Evolutionary conservation across 305 asterid species (phyloP), one percentile per base, ranked within the genome.

Genomic region (Petunia hybrid): DNA sequence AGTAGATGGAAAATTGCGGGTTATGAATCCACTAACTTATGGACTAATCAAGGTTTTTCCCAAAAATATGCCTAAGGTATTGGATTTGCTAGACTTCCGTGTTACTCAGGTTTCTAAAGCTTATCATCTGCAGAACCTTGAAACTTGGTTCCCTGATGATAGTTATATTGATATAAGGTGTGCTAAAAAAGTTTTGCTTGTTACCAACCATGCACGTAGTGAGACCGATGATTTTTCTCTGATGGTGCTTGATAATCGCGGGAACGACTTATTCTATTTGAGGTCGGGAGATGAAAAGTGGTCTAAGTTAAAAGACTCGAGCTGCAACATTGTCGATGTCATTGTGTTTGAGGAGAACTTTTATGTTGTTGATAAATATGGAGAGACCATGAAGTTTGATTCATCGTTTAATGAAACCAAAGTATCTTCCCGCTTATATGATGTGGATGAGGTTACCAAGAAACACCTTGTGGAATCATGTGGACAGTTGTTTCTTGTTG

Each of bases 401-500:
- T 53, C 80, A 1, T 46, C 43, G 64, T 75, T 79, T 53, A 40
- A 55, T 1, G 43, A 38, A 4, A 81, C 6, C 3, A 60, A 22
- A 5, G 60, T 66, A 55, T 10, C 0, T 0, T n/a, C 35, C 36
- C 0, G n/a, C 14, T 2, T 9, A 7, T 14, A 7, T 41, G 3
- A 6, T 2, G 0, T 0, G 56, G 71, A 81, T 22, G 31, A 22
- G 31, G 31, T 22, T 46, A 45, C 80, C 1, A 74, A 76, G 4
- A 66, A 76, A 8, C 76, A 56, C 38, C 62, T 82, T 40, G 75
- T 85, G 55, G 86, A 76, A 35, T 45, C 51, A 22, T 0, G 51
- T 3, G 83, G 84, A 36, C 85, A 77, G 62, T 35, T 85, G 79
- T 60, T 76, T 70, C 14, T 85, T 70, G 81, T 83, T 14, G 84